Base-by-base conservation (phyloP, 192 early-diverging fungal genomes). In the Rhizophlyctis rosea region DNA sequence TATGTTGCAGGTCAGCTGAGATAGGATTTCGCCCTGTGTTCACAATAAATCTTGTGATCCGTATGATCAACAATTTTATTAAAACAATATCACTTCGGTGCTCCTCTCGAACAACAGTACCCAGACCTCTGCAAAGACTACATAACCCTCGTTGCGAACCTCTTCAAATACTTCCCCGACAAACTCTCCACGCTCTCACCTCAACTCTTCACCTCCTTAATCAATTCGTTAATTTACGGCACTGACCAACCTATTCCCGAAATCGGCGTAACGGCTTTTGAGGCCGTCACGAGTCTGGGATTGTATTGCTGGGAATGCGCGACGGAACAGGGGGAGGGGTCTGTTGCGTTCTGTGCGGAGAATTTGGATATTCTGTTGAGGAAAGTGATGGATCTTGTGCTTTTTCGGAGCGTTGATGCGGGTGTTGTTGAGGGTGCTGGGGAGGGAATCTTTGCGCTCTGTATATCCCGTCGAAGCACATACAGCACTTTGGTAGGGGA, bases 141-240 rank as follows among this genome's bases (percentile, higher is more conserved):
- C 70, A 81, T 87, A 57, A 72, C 76, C n/a, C 59, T 90, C 48
- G 81, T 88, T 24, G 77, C 81, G 3, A 68, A 84, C 66, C 62
- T 88, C 48, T 70, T 88, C 21, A 82, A 81, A 39, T 81, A 76
- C 13, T 90, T 86, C 60, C 85, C 88, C 9, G 80, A 84, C 21
- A 81, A 79, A 31, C 63, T 90, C 14, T 64, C 69, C 3, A 59
- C 60, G 30, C 56, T 87, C 2, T 81, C 88, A 3, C 34, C 52
- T 3, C 54, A 69, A 18, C 58, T 88, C 25, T 68, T 87, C 5
- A 68, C 73, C 30, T 79, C 83, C 33, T 51, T 90, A 27, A 76
- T 88, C 69, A 74, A 72, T 11, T 82, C 79, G 25, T 71, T 90
- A 49, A 81, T 82, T 49, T 86, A 75, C 62, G 87, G 87, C 27